Conservation (phyloP, 192 early-diverging fungal species). For the Rhizoclosmatium globosum region DNA sequence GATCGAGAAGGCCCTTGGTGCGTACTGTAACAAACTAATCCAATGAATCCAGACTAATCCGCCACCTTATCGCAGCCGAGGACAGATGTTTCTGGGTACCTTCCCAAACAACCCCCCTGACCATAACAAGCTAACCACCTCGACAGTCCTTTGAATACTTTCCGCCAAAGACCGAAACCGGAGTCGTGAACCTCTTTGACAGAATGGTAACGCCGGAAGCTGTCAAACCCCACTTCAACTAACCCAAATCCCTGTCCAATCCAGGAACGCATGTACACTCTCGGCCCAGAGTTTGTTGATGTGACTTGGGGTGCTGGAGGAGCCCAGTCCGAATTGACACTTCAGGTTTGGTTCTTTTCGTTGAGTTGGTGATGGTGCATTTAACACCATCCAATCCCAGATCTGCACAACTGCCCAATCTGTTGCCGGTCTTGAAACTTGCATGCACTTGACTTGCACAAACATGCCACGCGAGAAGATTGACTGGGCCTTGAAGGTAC, state of each 20-base stretch:
- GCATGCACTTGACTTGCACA: conserved; percentile 99
- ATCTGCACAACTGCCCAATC: conserved; percentile 81
- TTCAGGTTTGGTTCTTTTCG: conserved; percentile 68
- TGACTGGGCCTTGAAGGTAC: conserved; percentile 76
- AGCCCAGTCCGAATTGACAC: conserved; percentile 85
- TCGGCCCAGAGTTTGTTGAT: conserved; percentile 96
- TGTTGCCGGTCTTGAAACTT: conserved; percentile 94
- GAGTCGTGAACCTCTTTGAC: conserved; percentile 95
- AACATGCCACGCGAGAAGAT: conserved; percentile 94
- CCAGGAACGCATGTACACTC: conserved; percentile 89
- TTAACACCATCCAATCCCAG: conserved; percentile 8
- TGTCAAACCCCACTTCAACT: background rate
- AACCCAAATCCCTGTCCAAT: background rate
- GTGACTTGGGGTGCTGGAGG: conserved; percentile 99
- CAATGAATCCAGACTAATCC: background rate
- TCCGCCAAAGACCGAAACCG: conserved; percentile 96
- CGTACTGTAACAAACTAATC: background rate
- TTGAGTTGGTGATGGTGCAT: background rate
- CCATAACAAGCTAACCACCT: background rate
- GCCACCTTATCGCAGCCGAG: conserved; percentile 31
- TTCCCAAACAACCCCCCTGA: too few species aligned
- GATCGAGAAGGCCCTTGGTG: conserved; percentile 52
- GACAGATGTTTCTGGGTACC: conserved; percentile 54
- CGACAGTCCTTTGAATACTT: conserved; percentile 94
- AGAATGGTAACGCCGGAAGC: conserved; percentile 66